A percentile compares a stretch with the other conserved stretches of the same genome.
phyloP scores from a whole-genome alignment of 352 stramenopile genomes.

The Phytophthora multivora region DNA sequence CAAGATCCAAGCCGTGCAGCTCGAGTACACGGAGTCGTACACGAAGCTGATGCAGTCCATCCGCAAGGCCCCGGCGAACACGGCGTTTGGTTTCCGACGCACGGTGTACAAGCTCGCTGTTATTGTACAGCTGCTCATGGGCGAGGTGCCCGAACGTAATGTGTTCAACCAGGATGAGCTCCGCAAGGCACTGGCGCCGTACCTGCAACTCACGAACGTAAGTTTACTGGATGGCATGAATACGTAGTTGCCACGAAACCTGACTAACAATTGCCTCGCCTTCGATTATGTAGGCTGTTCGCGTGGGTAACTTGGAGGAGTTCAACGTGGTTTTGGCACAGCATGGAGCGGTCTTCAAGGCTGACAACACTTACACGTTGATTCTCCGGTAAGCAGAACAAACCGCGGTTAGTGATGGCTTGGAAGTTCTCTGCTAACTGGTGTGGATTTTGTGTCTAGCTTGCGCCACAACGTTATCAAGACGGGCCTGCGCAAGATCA shows the following conservation, averaged over 20 bases:
- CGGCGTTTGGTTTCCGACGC: conserved; percentile 95
- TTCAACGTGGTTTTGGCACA: conserved; percentile 93
- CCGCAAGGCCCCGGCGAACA: conserved; percentile 96
- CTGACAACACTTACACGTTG: conserved; percentile 96
- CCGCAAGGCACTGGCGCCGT: conserved; percentile 90
- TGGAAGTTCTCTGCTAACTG: conserved; percentile 1
- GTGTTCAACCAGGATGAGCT: conserved; percentile 94
- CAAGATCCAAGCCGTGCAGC: conserved; percentile 95
- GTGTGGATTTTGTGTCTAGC: conserved; percentile 28
- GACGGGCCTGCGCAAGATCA: conserved; percentile 97
- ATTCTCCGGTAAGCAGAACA: conserved; percentile 86
- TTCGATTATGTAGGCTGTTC: conserved; percentile 84
- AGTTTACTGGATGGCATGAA: neutral
- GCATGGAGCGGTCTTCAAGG: conserved; percentile 87
- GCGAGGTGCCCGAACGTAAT: conserved; percentile 95
- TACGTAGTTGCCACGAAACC: neutral
- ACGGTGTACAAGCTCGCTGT: conserved; percentile 96
- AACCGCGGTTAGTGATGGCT: neutral
- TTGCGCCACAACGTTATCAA: conserved; percentile 99
- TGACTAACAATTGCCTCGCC: conserved; percentile 5
- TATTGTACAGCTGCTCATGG: conserved; percentile 98
- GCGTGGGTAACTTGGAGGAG: conserved; percentile 94
- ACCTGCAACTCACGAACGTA: conserved; percentile 95
- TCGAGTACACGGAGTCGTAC: conserved; percentile 98
- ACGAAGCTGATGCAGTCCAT: conserved; percentile 96